Percentiles rank a stretch among this genome's conserved stretches.
phyloP scores from a whole-genome alignment of 305 asterid genomes.

The Solanum aculeatissimum region DNA sequence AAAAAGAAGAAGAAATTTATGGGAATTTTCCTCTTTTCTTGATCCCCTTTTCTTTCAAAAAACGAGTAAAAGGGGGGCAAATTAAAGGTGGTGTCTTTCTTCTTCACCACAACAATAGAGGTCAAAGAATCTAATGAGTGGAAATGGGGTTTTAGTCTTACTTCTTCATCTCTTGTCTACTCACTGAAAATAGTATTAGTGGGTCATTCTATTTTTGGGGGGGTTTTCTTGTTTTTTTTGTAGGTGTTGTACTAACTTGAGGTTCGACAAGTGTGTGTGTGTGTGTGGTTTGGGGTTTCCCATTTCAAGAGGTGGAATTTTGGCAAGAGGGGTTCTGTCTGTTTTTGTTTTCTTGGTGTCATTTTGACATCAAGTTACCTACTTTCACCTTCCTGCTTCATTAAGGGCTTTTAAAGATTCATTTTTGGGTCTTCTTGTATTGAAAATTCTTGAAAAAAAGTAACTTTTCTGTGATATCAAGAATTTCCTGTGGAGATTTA shows the following conservation, averaged over 20 bases:
- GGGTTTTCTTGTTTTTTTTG: background rate
- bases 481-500: conserved; percentile 1
- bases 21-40: background rate
- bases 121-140: background rate
- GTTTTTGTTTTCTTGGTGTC: background rate
- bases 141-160: background rate
- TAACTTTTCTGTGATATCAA: background rate
- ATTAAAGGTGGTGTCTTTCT: background rate
- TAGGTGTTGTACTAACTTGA: background rate
- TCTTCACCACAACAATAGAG: background rate
- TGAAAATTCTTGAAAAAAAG: background rate
- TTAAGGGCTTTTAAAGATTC: background rate
- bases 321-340: background rate
- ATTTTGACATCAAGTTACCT: background rate
- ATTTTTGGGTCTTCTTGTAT: background rate
- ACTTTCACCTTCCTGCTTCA: background rate
- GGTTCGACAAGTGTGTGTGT: background rate
- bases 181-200: background rate
- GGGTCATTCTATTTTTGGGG: background rate
- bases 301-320: background rate
- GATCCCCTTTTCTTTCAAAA: background rate
- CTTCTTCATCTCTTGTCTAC: background rate
- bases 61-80: background rate
- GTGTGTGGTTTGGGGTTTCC: background rate
- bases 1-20: background rate